These are phyloP conservation scores for Rutstroemia sp. DNA, from an alignment of 2,329 filamentous ascomycete genomes.

Conservation along the genomic window DNA sequence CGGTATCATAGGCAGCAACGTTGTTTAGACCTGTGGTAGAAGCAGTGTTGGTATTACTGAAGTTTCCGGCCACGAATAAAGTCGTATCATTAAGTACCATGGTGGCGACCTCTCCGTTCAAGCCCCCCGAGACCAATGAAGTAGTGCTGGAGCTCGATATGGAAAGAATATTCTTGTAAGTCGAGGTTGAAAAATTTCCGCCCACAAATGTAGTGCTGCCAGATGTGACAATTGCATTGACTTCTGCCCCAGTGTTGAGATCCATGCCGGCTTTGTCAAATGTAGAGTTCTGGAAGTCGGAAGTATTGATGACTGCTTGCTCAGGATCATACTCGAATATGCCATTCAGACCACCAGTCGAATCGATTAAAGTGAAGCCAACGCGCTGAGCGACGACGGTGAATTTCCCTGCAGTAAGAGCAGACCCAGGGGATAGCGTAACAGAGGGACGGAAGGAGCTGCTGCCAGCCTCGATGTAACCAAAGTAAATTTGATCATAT, in stretches of 20 bases:
- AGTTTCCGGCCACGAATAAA: constrained; percentile 79
- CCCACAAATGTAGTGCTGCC: constrained; percentile 66
- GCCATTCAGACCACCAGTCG: constrained; percentile 77
- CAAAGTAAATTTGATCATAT: constrained; percentile 87
- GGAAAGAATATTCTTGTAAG: constrained; percentile 69
- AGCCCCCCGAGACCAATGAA: constrained; percentile 59
- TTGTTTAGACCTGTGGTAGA: constrained; percentile 60
- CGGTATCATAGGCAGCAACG: constrained; percentile 67
- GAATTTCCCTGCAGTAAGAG: constrained; percentile 48
- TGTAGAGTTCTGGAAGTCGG: constrained; percentile 61
- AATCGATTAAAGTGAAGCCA: constrained; percentile 65
- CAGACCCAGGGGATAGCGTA: constrained; percentile 62
- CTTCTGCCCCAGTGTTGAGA: constrained; percentile 58
- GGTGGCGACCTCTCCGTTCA: constrained; percentile 71
- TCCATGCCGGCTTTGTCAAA: constrained; percentile 70
- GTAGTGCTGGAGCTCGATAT: constrained; percentile 57
- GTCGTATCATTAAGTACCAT: constrained; percentile 57
- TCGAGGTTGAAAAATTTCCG: constrained; percentile 70
- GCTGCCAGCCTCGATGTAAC: constrained; percentile 70
- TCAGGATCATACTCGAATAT: constrained; percentile 82
- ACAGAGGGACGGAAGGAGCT: constrained; percentile 71
- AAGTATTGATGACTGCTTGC: constrained; percentile 47
- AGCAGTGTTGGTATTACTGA: constrained; percentile 58
- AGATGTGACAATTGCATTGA: constrained; percentile 60
- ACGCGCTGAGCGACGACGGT: constrained; percentile 87